Evolutionary conservation across 768 basidiomycete species (phyloP), one percentile per base, ranked within the genome.

Genomic region (Dictyophora rubrovolvata): DNA sequence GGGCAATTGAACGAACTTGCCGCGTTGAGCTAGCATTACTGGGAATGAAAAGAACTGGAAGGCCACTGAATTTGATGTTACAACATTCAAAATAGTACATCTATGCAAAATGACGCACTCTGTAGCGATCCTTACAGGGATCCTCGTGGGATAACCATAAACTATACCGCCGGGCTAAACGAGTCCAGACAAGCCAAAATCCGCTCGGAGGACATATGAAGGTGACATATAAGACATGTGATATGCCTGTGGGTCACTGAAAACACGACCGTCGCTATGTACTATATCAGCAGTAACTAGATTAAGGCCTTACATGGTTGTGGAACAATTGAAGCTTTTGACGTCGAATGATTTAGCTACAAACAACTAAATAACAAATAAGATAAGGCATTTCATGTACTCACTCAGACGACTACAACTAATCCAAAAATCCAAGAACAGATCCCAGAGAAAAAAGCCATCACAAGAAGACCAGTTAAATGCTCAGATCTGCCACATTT

Each of bases 181-280:
- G 82, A 21, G 86, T 85, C 84, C 87, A 86, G 2, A 73, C 16
- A 72, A 63, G 65, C 91, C 78, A 64, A 93, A 86, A 37, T 75
- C 77, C 8, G 77, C 67, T 63, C 94, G 85, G 35, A 83, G 77
- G 17, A 90, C 70, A 70, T 98, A 98, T 0, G 88, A 87, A 2
- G 94, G 94, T 2, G 83, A 88, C 93, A 95, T 96, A 78, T 83
- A 93, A 55, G 91, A 92, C 93, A 97, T 97, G 37, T 86, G 82
- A 71, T 93, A 97, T 81, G 89, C 90, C 77, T 92, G 88, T 4
- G 89, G 88, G 66, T 63, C 70, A 64, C 64, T 69, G 65, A 63
- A 72, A 67, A 71, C 57, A 71, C 68, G 48, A 78, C 9, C 2
- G 57, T 52, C 21, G 36, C n/a, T n/a, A n/a, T n/a, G n/a, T n/a